phyloP scores from a whole-genome alignment of 2,329 filamentous ascomycete species.

The Aspergillus felis region DNA sequence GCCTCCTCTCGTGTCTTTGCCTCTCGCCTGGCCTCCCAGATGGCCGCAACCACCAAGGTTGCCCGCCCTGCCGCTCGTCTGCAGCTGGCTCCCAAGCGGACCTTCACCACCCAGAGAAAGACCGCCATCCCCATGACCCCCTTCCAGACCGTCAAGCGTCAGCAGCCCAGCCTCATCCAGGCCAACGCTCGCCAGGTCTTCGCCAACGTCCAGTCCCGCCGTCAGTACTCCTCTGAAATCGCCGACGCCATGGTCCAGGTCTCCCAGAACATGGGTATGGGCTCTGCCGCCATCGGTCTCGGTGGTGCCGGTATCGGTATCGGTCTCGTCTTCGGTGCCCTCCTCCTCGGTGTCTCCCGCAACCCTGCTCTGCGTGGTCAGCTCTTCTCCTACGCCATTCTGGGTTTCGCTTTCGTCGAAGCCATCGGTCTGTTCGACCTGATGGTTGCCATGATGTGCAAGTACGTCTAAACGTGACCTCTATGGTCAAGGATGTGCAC shows the following conservation, averaged over 20 bases:
- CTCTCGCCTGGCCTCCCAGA: conserved; percentile 66
- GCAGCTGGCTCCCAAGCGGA: conserved; percentile 67
- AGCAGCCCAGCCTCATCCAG: conserved; percentile 65
- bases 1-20: conserved; percentile 72
- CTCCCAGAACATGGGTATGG: conserved; percentile 88
- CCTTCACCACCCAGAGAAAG: conserved; percentile 48
- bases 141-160: conserved; percentile 73
- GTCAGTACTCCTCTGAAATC: conserved; percentile 84
- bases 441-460: conserved; percentile 92
- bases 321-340: conserved; percentile 87
- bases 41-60: conserved; percentile 70
- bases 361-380: conserved; percentile 93
- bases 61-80: conserved; percentile 70
- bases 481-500: background rate
- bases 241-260: conserved; percentile 80
- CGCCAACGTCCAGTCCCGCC: conserved; percentile 58
- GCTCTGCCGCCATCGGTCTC: conserved; percentile 84
- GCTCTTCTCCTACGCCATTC: conserved; percentile 94
- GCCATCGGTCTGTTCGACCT: conserved; percentile 75
- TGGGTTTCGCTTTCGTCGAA: conserved; percentile 93
- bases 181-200: conserved; percentile 61
- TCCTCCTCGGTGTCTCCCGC: conserved; percentile 84
- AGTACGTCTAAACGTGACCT: conserved; percentile 59
- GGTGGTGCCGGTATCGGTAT: conserved; percentile 93
- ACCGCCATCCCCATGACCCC: conserved; percentile 42